Percentiles rank a stretch among this genome's conserved stretches.
These are phyloP conservation scores for Boletus barrowsii DNA, from an alignment of 768 basidiomycete genomes.

Conservation along the genomic window DNA sequence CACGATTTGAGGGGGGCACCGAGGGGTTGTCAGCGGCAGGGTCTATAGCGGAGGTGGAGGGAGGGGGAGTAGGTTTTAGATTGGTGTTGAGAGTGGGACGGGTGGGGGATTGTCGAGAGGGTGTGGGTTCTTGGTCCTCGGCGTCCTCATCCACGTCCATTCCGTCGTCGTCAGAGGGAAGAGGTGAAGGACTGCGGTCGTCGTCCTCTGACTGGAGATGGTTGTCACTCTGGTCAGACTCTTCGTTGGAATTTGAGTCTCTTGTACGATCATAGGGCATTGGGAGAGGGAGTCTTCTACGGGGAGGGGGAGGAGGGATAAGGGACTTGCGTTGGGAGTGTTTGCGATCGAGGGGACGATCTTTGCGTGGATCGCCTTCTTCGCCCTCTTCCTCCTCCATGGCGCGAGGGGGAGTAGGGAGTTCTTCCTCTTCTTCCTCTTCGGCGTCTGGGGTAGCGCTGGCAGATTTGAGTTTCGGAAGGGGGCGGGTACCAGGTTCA, in stretches of 20 bases:
- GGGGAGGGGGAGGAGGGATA: neutral
- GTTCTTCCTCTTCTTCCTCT: too few relatives aligned
- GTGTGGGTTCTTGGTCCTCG: constrained; percentile 23
- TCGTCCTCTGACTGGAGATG: constrained; percentile 6
- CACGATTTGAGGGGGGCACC: constrained; percentile 18
- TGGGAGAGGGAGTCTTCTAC: constrained; percentile 16
- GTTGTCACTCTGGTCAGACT: constrained; percentile 8
- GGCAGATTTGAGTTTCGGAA: constrained; percentile 1
- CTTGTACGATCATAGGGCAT: constrained; percentile 17
- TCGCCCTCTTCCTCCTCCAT: constrained; percentile 65
- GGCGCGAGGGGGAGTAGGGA: constrained; percentile 41
- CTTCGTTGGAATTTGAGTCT: constrained; percentile 23
- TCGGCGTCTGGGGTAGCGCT: too few relatives aligned
- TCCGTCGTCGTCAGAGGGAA: constrained; percentile 20
- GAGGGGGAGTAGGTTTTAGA: constrained; percentile 6
- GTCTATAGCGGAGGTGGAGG: constrained; percentile 14
- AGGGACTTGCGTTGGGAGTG: neutral
- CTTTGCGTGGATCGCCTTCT: constrained; percentile 25
- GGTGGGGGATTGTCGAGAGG: constrained; percentile 21
- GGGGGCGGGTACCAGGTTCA: neutral
- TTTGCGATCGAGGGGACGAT: constrained; percentile 12
- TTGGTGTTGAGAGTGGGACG: constrained; percentile 19
- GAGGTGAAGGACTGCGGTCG: constrained; percentile 3
- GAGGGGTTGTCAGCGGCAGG: constrained; percentile 20
- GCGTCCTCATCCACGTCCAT: constrained; percentile 32